A percentile compares a stretch with the other conserved stretches of the same genome.
Evolutionary conservation across 169 alveolate genomes (phyloP).

Genomic region (Miamiensis avidus): DNA sequence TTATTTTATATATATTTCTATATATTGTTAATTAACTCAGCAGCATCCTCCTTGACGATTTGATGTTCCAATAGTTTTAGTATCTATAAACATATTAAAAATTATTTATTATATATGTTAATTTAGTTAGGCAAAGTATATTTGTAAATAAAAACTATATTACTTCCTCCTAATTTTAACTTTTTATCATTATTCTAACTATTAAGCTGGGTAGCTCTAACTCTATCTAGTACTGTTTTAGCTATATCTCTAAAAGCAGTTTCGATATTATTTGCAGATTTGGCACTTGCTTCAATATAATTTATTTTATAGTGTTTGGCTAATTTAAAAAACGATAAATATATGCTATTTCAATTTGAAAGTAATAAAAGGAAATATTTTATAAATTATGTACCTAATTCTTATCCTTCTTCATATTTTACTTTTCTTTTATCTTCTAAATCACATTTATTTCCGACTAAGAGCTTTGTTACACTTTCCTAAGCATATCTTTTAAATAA

Average conservation of each 20-base stretch:
- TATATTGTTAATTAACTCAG: too few species aligned
- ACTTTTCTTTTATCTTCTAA: slow-evolving; percentile 67
- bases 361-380: not conserved
- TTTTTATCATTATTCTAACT: not conserved
- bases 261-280: slow-evolving; percentile 64
- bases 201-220: not conserved
- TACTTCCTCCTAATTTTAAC: not conserved
- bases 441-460: slow-evolving; percentile 82
- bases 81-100: too few species aligned
- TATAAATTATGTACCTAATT: slow-evolving; percentile 39
- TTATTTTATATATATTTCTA: too few species aligned
- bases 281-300: slow-evolving; percentile 78
- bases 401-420: slow-evolving; percentile 65
- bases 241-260: slow-evolving; percentile 70
- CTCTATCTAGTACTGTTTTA: slow-evolving; percentile 44
- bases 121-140: too few species aligned
- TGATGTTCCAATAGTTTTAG: too few species aligned
- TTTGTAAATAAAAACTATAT: too few species aligned
- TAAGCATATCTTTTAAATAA: slow-evolving; percentile 53
- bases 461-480: slow-evolving; percentile 60
- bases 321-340: slow-evolving; percentile 7
- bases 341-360: not conserved
- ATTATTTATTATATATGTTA: too few species aligned
- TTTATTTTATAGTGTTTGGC: slow-evolving; percentile 54
- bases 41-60: too few species aligned